These are phyloP conservation scores for Phlebopus sp. DNA, from an alignment of 1,284 basidiomycete species.

Conservation along the genomic window DNA sequence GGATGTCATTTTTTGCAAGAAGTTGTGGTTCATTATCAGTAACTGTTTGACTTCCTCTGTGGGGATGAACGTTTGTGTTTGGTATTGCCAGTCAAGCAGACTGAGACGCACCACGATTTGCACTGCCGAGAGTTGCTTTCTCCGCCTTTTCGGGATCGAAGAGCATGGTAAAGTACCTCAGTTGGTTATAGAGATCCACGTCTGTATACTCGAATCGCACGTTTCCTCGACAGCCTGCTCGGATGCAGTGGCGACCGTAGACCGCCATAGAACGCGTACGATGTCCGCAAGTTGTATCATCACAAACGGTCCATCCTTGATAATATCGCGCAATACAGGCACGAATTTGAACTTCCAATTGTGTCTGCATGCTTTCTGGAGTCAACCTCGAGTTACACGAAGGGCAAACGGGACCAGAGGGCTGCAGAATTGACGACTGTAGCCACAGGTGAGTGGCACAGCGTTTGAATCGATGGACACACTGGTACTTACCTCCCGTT, in stretches of 20 bases:
- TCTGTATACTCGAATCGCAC: conserved; percentile 87
- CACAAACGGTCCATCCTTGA: conserved; percentile 85
- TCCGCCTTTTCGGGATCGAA: conserved; percentile 73
- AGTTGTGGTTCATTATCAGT: conserved; percentile 43
- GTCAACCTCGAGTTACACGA: conserved; percentile 60
- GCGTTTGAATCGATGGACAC: neutral
- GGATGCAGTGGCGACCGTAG: conserved; percentile 81
- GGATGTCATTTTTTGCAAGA: conserved; percentile 51
- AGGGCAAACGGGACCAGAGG: conserved; percentile 53
- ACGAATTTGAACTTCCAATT: conserved; percentile 86
- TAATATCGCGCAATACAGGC: conserved; percentile 81
- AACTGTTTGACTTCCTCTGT: conserved; percentile 59
- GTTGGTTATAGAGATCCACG: conserved; percentile 79
- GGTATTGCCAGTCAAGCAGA: neutral
- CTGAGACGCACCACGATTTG: conserved; percentile 46
- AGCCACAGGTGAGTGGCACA: conserved; percentile 1
- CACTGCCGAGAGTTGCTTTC: conserved; percentile 47
- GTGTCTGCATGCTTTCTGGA: conserved; percentile 68
- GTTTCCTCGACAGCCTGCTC: conserved; percentile 62
- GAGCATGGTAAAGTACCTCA: conserved; percentile 76
- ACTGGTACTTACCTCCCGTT: conserved; percentile 56
- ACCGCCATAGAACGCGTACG: conserved; percentile 91
- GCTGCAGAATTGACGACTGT: conserved; percentile 48
- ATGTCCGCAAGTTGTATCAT: conserved; percentile 81
- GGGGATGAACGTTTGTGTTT: conserved; percentile 4